A percentile compares a stretch with the other conserved stretches of the same genome.
phyloP scores from a whole-genome alignment of 352 stramenopile species.

The Globisporangium polare region DNA sequence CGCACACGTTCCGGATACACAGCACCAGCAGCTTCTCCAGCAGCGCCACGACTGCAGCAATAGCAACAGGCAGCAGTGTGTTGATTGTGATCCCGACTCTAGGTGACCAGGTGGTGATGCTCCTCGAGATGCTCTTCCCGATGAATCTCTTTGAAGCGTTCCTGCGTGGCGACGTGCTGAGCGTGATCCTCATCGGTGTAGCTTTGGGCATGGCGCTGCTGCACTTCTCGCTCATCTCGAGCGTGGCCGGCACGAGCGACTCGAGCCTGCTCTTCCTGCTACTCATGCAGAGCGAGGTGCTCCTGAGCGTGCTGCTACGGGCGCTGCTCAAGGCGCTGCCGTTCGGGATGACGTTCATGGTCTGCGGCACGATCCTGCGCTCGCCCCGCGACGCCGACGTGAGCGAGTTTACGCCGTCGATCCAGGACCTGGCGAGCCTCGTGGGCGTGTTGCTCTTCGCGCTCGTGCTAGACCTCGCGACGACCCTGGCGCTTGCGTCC shows the following conservation, averaged over 20 bases:
- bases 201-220: constrained; percentile 29
- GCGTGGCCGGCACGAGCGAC: constrained; percentile 12
- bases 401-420: constrained; percentile 12
- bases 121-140: constrained; percentile 32
- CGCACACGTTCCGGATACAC: constrained; percentile 24
- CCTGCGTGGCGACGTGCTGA: constrained; percentile 31
- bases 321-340: constrained; percentile 36
- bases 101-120: constrained; percentile 22
- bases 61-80: not conserved
- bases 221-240: constrained; percentile 16
- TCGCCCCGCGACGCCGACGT: constrained; percentile 11
- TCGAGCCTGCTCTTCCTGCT: constrained; percentile 48
- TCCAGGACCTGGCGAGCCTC: constrained; percentile 33
- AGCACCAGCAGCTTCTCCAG: not conserved
- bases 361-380: constrained; percentile 37
- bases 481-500: constrained; percentile 30
- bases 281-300: constrained; percentile 35
- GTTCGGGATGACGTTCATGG: constrained; percentile 38
- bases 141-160: constrained; percentile 24
- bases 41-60: not conserved
- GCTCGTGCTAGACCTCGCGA: constrained; percentile 35
- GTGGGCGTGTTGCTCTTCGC: constrained; percentile 42
- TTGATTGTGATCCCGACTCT: constrained; percentile 17
- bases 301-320: constrained; percentile 35
- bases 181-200: constrained; percentile 29